Percentiles rank a stretch among this genome's conserved stretches.
Evolutionary conservation across 139 green algal species (phyloP).

Genomic region (Coccomyxa sp.): DNA sequence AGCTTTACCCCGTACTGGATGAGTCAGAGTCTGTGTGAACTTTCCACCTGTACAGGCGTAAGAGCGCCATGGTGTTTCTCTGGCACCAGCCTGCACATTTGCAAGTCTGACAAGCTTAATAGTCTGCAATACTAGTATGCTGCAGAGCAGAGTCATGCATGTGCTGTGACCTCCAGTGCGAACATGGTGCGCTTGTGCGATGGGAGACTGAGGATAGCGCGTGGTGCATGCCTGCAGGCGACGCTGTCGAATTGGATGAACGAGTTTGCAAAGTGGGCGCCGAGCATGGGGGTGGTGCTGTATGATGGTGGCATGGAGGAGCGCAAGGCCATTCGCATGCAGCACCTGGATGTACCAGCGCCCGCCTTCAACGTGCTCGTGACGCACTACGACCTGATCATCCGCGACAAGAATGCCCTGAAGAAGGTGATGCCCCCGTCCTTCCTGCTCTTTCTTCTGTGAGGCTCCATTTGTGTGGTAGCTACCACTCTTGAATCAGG

Average conservation of each 20-base stretch:
- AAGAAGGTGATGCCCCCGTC: conserved; percentile 26
- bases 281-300: conserved; percentile 34
- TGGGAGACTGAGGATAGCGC: not conserved
- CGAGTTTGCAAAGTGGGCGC: conserved; percentile 62
- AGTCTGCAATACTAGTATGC: no score
- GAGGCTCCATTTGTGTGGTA: no score
- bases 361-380: conserved; percentile 61
- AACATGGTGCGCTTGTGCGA: no score
- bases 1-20: no score
- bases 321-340: conserved; percentile 31
- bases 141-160: no score
- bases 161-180: no score
- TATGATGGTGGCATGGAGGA: conserved; percentile 61
- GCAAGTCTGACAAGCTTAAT: no score
- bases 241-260: conserved; percentile 62
- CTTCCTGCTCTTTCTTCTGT: conserved; percentile 1
- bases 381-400: conserved; percentile 65
- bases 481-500: not conserved
- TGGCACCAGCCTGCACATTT: no score
- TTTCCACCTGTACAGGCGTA: no score
- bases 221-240: conserved; percentile 21
- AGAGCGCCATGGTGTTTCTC: no score
- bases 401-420: conserved; percentile 63
- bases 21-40: no score
- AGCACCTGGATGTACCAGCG: conserved; percentile 17